Base-by-base conservation (phyloP, 805 yeast genomes). In the Sungouiozyma ichnusensis region DNA sequence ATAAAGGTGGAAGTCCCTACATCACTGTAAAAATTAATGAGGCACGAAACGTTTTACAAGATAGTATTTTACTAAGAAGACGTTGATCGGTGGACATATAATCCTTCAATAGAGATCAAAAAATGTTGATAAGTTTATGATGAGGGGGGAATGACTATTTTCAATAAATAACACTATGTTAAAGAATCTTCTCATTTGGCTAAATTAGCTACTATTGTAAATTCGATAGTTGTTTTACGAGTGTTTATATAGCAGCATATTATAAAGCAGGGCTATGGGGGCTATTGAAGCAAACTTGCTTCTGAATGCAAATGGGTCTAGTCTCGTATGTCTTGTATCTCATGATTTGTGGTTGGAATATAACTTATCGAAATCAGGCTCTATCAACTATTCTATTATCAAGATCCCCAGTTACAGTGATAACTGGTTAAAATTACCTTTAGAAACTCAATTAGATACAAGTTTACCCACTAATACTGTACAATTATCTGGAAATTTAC, bases 1-100 rank as follows among this genome's bases (percentile, higher is more conserved):
- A 88, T 67, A 83, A 79, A 58, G 96, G 96, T 29, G 97, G 97
- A 2, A 81, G 94, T 9, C 84, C 94, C 20, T 86, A 74, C 54
- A 61, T 88, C 62, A 95, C 97, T 37, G 79, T 88, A 44, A 88
- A 88, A 68, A 81, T 88, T 47, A 88, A 88, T 60, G 95, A 88
- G 65, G 96, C 97, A 20, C 81, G 81, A 56, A 94, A 85, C 53
- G 74, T 82, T 53, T 66, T 85, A 58, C 39, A 40, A 19, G 45
- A 48, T 13, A 55, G 61, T 33, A 45, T 51, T 11, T 43, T 58
- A 39, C 17, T 57, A 20, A 46, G 47, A 35, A 47, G 45, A 40
- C 40, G 40, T 15, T 48, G 37, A 24, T 8, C 15, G 16, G 29
- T 11, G 29, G 29, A n/a, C n/a, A n/a, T n/a, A n/a, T n/a, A n/a